Evolutionary conservation across 2,329 filamentous ascomycete genomes (phyloP).

Genomic region (Ophiostoma perfectum): DNA sequence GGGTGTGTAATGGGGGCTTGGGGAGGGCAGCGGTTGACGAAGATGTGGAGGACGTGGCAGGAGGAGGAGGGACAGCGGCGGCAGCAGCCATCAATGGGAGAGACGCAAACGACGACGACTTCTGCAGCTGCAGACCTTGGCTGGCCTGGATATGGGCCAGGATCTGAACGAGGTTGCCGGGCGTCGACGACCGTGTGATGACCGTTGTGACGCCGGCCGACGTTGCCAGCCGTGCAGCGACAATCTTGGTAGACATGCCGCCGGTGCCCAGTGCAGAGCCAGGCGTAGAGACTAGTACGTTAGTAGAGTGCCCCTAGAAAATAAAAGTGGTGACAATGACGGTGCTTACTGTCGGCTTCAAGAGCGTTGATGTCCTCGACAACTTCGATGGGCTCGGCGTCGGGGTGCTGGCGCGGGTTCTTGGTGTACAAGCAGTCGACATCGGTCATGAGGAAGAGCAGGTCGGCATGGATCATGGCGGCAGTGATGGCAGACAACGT

Average conservation of each 20-base stretch:
- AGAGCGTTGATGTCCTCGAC: constrained; percentile 82
- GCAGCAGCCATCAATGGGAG: constrained; percentile 7
- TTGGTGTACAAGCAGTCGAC: constrained; percentile 97
- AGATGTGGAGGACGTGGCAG: constrained; percentile 24
- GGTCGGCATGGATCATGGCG: constrained; percentile 94
- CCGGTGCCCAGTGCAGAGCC: constrained; percentile 88
- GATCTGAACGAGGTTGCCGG: constrained; percentile 84
- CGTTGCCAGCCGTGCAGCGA: constrained; percentile 84
- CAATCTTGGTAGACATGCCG: constrained; percentile 96
- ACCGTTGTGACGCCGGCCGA: constrained; percentile 93
- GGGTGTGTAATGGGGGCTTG: constrained; percentile 72
- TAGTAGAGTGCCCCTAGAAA: background rate
- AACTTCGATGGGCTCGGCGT: constrained; percentile 84
- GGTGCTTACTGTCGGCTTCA: constrained; percentile 64
- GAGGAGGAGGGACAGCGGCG: constrained; percentile 1
- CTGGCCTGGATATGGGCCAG: constrained; percentile 69
- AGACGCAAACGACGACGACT: constrained; percentile 27
- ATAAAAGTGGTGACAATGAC: too few relatives aligned
- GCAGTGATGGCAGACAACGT: constrained; percentile 94
- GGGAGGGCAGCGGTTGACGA: constrained; percentile 26
- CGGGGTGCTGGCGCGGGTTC: constrained; percentile 78
- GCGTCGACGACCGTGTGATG: constrained; percentile 89
- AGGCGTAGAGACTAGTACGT: constrained; percentile 66
- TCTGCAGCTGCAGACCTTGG: constrained; percentile 34
- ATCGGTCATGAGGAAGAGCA: constrained; percentile 97